Conservation (phyloP, 2,329 filamentous ascomycete species). For the Celoporthe dispersa region DNA sequence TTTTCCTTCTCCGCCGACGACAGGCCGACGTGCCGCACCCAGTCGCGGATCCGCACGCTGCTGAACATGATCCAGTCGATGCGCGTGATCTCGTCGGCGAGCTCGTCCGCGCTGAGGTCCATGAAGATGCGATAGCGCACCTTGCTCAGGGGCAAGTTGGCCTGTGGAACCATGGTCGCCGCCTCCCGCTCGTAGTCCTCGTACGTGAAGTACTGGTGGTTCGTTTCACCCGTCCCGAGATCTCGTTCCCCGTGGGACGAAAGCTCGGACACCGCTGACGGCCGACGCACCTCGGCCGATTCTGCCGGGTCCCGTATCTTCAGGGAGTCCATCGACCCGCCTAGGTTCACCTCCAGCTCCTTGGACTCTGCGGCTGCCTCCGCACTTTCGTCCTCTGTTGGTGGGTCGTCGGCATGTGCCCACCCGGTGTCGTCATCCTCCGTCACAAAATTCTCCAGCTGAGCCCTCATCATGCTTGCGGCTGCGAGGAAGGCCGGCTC, state of each 20-base stretch:
- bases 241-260: constrained; percentile 46
- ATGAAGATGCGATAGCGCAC: constrained; percentile 89
- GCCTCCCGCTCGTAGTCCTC: constrained; percentile 85
- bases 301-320: constrained; percentile 50
- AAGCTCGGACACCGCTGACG: constrained; percentile 51
- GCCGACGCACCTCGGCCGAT: constrained; percentile 42
- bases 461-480: constrained; percentile 81
- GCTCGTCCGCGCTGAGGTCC: constrained; percentile 80
- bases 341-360: constrained; percentile 41
- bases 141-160: constrained; percentile 75
- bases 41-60: constrained; percentile 88
- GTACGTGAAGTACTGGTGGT: constrained; percentile 65
- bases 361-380: constrained; percentile 38
- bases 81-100: constrained; percentile 88
- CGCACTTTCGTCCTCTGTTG: constrained; percentile 51
- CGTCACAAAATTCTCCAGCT: constrained; percentile 71
- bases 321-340: constrained; percentile 52
- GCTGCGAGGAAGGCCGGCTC: constrained; percentile 84
- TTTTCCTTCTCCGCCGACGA: constrained; percentile 72
- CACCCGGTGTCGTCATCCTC: constrained; percentile 93
- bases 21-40: constrained; percentile 88
- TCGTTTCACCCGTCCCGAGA: constrained; percentile 43
- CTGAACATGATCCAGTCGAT: constrained; percentile 99
- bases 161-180: constrained; percentile 69
- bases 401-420: constrained; percentile 73